Percentiles rank a stretch among this genome's conserved stretches.
Conservation (phyloP, 805 yeast genomes). For the Starmera caribaea region DNA sequence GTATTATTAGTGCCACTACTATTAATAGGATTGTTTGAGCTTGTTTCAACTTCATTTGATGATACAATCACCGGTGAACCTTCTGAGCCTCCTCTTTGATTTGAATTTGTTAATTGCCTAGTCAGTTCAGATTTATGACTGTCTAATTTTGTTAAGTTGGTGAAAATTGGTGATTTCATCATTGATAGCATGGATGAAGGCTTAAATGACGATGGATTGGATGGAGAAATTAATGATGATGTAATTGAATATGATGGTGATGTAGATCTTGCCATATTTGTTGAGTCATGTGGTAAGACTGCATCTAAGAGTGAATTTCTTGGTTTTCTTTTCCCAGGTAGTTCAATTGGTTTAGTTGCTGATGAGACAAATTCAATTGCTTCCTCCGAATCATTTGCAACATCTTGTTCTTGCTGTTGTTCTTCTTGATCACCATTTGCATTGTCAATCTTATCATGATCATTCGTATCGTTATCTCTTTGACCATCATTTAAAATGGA, state of each 20-base stretch:
- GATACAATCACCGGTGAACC: background rate
- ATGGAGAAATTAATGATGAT: slow-evolving; percentile 1
- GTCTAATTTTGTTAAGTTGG: slow-evolving; percentile 2
- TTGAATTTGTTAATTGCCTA: slow-evolving; percentile 15
- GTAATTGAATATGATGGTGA: slow-evolving; percentile 6
- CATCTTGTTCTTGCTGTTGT: slow-evolving; percentile 8
- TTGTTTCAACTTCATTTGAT: too few relatives aligned
- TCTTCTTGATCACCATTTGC: slow-evolving; percentile 8
- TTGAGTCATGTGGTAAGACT: slow-evolving; percentile 10
- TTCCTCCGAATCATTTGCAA: slow-evolving; percentile 6
- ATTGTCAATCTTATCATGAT: background rate
- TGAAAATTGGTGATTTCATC: slow-evolving; percentile 1
- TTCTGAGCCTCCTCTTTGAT: too few relatives aligned
- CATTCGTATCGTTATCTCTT: slow-evolving; percentile 1
- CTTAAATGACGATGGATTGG: background rate
- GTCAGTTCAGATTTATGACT: slow-evolving; percentile 17
- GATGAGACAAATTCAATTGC: slow-evolving; percentile 8
- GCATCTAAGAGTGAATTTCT: slow-evolving; percentile 19
- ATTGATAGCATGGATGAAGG: slow-evolving; percentile 1
- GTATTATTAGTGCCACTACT: too few relatives aligned
- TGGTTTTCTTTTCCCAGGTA: slow-evolving; percentile 6
- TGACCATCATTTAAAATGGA: slow-evolving; percentile 10
- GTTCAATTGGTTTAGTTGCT: slow-evolving; percentile 10
- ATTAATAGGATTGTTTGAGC: too few relatives aligned
- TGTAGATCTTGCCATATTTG: background rate